Evolutionary conservation across 1,139 yeast genomes (phyloP).

Genomic region (Lizanozyma gosingica): DNA sequence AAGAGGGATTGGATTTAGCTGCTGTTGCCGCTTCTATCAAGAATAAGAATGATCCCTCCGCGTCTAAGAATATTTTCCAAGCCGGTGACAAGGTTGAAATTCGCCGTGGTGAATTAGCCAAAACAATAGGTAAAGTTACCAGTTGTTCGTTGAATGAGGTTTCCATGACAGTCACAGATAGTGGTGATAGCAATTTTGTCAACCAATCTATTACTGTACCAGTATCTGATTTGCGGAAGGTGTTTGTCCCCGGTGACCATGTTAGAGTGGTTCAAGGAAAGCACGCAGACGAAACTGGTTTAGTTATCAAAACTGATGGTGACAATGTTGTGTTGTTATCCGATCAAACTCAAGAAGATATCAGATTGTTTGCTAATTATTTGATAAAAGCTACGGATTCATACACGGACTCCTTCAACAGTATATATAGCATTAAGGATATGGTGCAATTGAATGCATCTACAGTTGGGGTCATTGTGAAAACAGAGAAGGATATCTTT

Average conservation of each 20-base stretch:
- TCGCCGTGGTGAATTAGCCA: slow-evolving; percentile 87
- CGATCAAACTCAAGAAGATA: slow-evolving; percentile 80
- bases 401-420: slow-evolving; percentile 46
- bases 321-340: slow-evolving; percentile 86
- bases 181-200: slow-evolving; percentile 40
- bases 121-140: slow-evolving; percentile 72
- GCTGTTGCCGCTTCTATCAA: slow-evolving; percentile 80
- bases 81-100: slow-evolving; percentile 94
- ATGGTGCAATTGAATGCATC: slow-evolving; percentile 83
- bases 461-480: slow-evolving; percentile 80
- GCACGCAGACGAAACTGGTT: slow-evolving; percentile 88
- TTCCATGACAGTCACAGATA: slow-evolving; percentile 46
- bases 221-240: slow-evolving; percentile 69
- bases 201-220: slow-evolving; percentile 60
- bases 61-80: slow-evolving; percentile 47
- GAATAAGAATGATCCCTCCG: slow-evolving; percentile 44
- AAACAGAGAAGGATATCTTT: slow-evolving; percentile 81
- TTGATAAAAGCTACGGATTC: slow-evolving; percentile 71
- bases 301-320: slow-evolving; percentile 73
- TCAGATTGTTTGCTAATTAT: slow-evolving; percentile 87
- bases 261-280: slow-evolving; percentile 89
- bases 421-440: slow-evolving; percentile 80
- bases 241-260: slow-evolving; percentile 88
- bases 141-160: slow-evolving; percentile 59
- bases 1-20: slow-evolving; percentile 73